Evolutionary conservation across 495 filamentous ascomycete species (phyloP).

Genomic region (Wilcoxina mikolae): DNA sequence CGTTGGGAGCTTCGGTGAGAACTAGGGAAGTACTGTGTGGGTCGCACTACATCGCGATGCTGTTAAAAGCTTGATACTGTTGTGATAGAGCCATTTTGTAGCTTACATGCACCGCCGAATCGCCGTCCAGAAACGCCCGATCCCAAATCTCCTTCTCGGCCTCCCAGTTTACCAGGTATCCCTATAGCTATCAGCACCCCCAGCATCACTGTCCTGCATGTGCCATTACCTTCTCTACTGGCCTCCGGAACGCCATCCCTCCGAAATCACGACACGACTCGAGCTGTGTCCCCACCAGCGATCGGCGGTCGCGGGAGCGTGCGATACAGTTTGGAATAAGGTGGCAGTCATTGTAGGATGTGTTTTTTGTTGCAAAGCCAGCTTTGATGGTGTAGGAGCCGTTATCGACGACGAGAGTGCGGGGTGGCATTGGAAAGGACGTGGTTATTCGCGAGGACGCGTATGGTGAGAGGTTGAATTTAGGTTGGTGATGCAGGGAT

Average conservation of each 20-base stretch:
- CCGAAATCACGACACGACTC: conserved; percentile 74
- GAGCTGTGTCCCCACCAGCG: conserved; percentile 69
- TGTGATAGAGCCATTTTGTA: no score
- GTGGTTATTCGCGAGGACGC: no score
- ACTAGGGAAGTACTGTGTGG: conserved; percentile 69
- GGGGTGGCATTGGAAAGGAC: conserved; percentile 31
- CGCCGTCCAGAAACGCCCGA: conserved; percentile 65
- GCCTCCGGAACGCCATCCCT: conserved; percentile 71
- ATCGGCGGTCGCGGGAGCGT: conserved; percentile 59
- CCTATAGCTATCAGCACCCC: no score
- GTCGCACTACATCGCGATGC: no score
- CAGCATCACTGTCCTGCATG: background rate
- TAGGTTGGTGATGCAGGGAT: no score
- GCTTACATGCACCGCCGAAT: conserved; percentile 38
- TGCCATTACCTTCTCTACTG: conserved; percentile 60
- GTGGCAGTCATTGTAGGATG: conserved; percentile 41
- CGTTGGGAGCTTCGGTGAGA: conserved; percentile 83
- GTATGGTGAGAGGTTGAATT: no score
- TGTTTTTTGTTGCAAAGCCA: conserved; percentile 48
- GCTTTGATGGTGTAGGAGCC: conserved; percentile 89
- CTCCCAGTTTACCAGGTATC: conserved; percentile 94
- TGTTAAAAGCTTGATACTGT: no score
- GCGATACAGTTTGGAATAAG: conserved; percentile 80
- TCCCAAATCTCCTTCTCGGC: conserved; percentile 94
- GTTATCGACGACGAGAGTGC: conserved; percentile 84